Evolutionary conservation across 805 yeast genomes (phyloP).

Genomic region (Kockiozyma suomiensis): DNA sequence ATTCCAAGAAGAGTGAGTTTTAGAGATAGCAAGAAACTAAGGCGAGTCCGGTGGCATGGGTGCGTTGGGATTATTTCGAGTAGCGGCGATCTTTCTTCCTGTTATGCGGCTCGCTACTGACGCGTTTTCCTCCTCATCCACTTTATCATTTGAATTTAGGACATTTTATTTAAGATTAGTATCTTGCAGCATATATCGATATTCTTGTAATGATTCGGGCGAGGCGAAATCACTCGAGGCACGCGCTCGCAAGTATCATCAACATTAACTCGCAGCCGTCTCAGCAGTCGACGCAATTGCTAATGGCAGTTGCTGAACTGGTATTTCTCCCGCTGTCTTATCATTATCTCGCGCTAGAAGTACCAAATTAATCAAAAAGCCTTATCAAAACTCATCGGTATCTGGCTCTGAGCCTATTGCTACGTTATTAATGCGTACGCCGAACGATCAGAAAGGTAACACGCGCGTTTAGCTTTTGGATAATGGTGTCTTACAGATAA

Average conservation of each 20-base stretch:
- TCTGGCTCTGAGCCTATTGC: slow-evolving; percentile 8
- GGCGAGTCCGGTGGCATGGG: too few species aligned
- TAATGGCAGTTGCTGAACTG: slow-evolving; percentile 19
- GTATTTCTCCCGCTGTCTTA: too few species aligned
- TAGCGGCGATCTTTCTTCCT: neutral
- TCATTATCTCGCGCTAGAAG: too few species aligned
- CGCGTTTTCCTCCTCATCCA: neutral
- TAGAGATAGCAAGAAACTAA: neutral
- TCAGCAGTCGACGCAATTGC: slow-evolving; percentile 22
- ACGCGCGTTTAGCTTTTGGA: neutral
- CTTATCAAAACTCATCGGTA: neutral
- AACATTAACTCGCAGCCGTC: slow-evolving; percentile 8
- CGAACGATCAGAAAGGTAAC: slow-evolving; percentile 16
- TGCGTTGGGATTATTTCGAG: too few species aligned
- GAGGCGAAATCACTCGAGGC: too few species aligned
- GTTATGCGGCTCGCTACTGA: neutral
- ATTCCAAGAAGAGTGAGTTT: neutral
- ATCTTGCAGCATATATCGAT: too few species aligned
- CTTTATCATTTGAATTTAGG: too few species aligned
- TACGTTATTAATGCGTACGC: slow-evolving; percentile 17
- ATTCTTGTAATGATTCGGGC: too few species aligned
- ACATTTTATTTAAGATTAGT: too few species aligned
- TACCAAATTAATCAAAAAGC: too few species aligned
- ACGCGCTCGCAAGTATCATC: neutral
- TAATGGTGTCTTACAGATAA: too few species aligned